Evolutionary conservation across 495 filamentous ascomycete species (phyloP).

Genomic region (Penicillium goetzii): DNA sequence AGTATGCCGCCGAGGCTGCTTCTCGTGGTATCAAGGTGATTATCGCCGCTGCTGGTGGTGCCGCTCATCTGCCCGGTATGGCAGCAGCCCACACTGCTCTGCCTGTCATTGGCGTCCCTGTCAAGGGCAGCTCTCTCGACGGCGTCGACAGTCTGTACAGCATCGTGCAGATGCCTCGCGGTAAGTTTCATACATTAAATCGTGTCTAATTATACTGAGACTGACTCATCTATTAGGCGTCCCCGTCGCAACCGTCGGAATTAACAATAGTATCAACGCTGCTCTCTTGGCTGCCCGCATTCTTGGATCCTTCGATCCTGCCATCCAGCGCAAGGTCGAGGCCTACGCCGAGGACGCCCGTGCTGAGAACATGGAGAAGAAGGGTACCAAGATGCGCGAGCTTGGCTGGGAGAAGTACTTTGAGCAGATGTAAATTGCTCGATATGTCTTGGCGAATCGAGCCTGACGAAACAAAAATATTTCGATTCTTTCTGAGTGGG

Average conservation of each 20-base stretch:
- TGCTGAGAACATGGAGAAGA: constrained; percentile 62
- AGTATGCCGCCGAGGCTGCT: constrained; percentile 70
- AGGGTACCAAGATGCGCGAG: constrained; percentile 52
- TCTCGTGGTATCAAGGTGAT: constrained; percentile 80
- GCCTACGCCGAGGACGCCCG: constrained; percentile 72
- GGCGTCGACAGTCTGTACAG: constrained; percentile 87
- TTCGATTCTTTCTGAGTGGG: constrained; percentile 4
- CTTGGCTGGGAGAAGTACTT: constrained; percentile 74
- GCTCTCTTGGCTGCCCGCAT: constrained; percentile 88
- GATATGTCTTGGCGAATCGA: background rate
- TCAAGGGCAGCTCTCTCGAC: constrained; percentile 84
- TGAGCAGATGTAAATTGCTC: constrained; percentile 53
- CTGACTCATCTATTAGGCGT: constrained; percentile 56
- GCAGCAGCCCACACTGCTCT: constrained; percentile 81
- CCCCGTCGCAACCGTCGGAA: constrained; percentile 86
- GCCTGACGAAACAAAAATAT: constrained; percentile 1
- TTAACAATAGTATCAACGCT: constrained; percentile 93
- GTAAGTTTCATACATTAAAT: constrained; percentile 36
- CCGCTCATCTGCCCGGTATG: constrained; percentile 94
- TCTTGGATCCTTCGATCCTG: constrained; percentile 67
- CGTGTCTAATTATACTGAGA: background rate
- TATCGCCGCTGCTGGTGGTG: constrained; percentile 92
- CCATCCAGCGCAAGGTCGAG: constrained; percentile 62
- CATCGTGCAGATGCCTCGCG: constrained; percentile 90
- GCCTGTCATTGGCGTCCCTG: constrained; percentile 90